These are phyloP conservation scores for Verticillium klebahnii DNA, from an alignment of 2,329 filamentous ascomycete genomes.

Conservation along the genomic window DNA sequence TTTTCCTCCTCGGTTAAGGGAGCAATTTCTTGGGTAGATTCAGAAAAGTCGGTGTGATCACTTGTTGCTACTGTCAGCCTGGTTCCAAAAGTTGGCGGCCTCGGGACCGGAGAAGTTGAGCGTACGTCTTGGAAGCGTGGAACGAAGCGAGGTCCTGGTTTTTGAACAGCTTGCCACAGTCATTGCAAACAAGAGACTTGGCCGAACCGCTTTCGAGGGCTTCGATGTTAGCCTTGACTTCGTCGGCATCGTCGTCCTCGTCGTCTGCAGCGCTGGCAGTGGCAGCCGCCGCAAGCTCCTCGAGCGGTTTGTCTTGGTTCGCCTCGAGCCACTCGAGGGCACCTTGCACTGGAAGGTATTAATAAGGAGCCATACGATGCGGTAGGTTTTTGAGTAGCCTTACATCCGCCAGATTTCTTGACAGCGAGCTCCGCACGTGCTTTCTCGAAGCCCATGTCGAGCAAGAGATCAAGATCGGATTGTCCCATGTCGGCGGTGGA, in stretches of 20 bases:
- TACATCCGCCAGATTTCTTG: constrained; percentile 76
- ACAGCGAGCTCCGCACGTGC: constrained; percentile 78
- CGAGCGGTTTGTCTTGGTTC: constrained; percentile 81
- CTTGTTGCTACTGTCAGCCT: constrained; percentile 29
- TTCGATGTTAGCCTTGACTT: constrained; percentile 52
- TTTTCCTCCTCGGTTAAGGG: constrained; percentile 92
- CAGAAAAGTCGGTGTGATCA: constrained; percentile 84
- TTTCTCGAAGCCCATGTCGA: constrained; percentile 78
- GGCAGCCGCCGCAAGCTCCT: constrained; percentile 63
- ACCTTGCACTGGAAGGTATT: constrained; percentile 61
- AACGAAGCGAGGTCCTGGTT: constrained; percentile 79
- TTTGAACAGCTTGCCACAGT: constrained; percentile 88
- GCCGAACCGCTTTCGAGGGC: constrained; percentile 70
- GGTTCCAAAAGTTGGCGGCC: background rate
- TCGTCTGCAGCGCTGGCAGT: constrained; percentile 23
- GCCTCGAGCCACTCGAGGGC: constrained; percentile 93
- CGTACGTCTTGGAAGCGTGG: constrained; percentile 80
- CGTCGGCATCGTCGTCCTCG: constrained; percentile 43
- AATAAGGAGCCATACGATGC: background rate
- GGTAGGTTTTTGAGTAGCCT: constrained; percentile 25
- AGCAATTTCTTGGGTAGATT: constrained; percentile 88
- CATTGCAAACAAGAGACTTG: constrained; percentile 84
- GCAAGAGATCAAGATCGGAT: constrained; percentile 55
- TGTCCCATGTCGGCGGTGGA: constrained; percentile 42
- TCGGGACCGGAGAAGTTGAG: constrained; percentile 5